Evolutionary conservation across 768 basidiomycete species (phyloP), one percentile per base, ranked within the genome.

Genomic region (Terana coerulea): DNA sequence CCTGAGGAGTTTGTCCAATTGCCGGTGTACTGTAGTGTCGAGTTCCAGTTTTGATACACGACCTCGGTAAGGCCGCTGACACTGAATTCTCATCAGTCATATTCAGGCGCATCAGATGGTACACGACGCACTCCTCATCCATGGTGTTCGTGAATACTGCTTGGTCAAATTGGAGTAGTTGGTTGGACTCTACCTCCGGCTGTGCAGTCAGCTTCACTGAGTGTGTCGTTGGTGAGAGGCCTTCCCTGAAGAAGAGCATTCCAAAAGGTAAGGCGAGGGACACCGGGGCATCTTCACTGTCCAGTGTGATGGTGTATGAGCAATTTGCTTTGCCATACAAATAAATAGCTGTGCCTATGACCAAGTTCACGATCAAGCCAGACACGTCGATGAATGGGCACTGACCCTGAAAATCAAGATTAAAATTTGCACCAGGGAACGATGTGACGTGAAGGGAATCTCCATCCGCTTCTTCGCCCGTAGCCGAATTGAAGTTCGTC

Each of bases 261-360:
- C 10, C 4, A 7, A n/a, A 30, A 51, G 8, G 39, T 71, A 67
- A 44, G 28, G 3, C 41, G 22, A 7, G 42, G 15, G 34, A 37
- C 48, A 3, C 41, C 31, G 21, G 57, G 40, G 6, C 42, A n/a
- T n/a, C n/a, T n/a, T n/a, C 28, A 35, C 76, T 76, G 59, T 89
- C 86, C 46, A 87, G 65, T 4, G 66, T 67, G 40, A 85, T 61
- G 14, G 64, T 61, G 61, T 78, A 86, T 24, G 65, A 49, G 37
- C 69, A 52, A 39, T 68, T 59, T 2, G 67, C 69, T 1, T 69
- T 75, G 31, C 87, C 87, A 24, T 74, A 58, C 22, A 89, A 70
- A 55, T 79, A 69, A 28, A 89, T 78, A 17, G 78, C 81, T 24
- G 78, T 85, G 35, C 87, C 86, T 88, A 8, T 34, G 17, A 11